Base-by-base conservation (phyloP, 805 yeast species). In the Candida ascalaphidarum region DNA sequence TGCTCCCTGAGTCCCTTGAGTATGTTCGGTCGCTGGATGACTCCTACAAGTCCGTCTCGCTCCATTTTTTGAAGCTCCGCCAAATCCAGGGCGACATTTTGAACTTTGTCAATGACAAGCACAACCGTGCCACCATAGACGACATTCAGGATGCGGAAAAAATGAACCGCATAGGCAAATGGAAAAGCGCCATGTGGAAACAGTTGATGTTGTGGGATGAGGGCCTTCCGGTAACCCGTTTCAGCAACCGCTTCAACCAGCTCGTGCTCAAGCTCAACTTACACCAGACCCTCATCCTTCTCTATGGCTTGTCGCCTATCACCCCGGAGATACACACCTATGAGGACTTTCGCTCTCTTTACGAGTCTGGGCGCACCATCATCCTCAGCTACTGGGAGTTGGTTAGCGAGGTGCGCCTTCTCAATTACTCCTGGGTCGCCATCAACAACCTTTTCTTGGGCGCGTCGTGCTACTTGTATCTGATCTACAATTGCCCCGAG, bases 351-450 rank as follows among this genome's bases (percentile, higher is more conserved):
- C 7, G 17, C 23, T 27, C 24, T 7, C 19, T 41, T 6, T 29
- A 23, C 15, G 32, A 30, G n/a, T 26, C 39, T 3, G 38, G 41
- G 6, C 28, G 25, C n/a, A 31, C 27, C 15, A 31, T 40, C n/a
- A 36, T 41, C 16, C 21, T 22, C 10, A 35, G 26, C 5, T 41
- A 40, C 24, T 7, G 22, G 7, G 18, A 13, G 4, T 12, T 34
- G 8, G 28, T 32, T 11, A 26, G 22, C n/a, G 22, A 28, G 5
- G 22, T 32, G 9, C 28, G 28, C 17, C 27, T 36, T 13, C 29
- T 40, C 23, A 37, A 38, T 23, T 41, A 29, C 19, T 32, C 37
- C 5, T 40, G 44, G 46, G 37, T 37, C 12, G 42, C 44, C 14
- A 32, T 34, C 17, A 40, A 40, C 28, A 36, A 34, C 21, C 25